Evolutionary conservation across 108 stramenopile genomes (phyloP), one percentile per base, ranked within the genome.

Genomic region (Cylindrotheca closterium): DNA sequence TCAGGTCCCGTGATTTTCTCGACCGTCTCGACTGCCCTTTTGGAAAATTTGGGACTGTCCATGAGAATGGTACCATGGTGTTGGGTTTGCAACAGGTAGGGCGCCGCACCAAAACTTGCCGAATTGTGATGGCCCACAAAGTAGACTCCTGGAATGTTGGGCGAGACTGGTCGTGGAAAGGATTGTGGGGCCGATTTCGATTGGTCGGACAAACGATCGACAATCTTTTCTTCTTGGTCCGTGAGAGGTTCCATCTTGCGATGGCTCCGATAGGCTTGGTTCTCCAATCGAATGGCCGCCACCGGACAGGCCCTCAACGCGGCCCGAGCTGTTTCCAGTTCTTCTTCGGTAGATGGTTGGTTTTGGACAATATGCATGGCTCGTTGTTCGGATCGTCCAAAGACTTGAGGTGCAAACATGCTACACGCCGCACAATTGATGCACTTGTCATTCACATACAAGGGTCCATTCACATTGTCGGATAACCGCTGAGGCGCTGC

Each of bases 221-320:
- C 67, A 55, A 80, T 47, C n/a, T 62, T 59, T 42, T 67, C 34
- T 21, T 74, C 80, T 24, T 56, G 47, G 22, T 42, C 24, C 28
- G 42, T 59, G 3, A 53, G 4, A 18, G 37, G 25, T 25, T 47
- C 21, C 47, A 34, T 3, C 22, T 54, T 37, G 5, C 51, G 55
- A 54, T 77, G 70, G 21, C 64, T 66, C 1, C 67, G 65, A 19
- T 77, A 52, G 10, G 66, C 74, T 25, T 60, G n/a, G 23, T 63
- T 80, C 37, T 83, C 82, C 15, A 80, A 54, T 19, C 87, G 70
- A 58, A 88, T 88, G 24, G 87, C 87, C 12, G 87, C 83, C 12
- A 88, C 87, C 18, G 87, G 87, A 74, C 87, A 88, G 0, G 84
- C 87, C 27, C 78, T 64, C 48, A 88, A 30, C 28, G 87, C 83